Evolutionary conservation across 305 asterid genomes (phyloP).

Genomic region (Fraxinus platypoda): DNA sequence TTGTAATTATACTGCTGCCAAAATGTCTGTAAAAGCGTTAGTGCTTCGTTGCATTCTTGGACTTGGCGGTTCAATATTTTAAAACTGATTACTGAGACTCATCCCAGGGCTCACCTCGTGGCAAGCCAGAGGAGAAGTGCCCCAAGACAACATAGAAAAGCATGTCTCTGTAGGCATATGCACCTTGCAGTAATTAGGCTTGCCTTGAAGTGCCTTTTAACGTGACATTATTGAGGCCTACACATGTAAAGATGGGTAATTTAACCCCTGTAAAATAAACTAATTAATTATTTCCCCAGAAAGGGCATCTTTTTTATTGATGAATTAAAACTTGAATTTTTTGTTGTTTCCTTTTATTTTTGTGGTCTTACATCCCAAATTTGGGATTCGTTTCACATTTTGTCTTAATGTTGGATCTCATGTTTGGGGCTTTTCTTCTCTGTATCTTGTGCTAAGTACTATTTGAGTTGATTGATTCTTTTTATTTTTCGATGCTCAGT

Average conservation of each 20-base stretch:
- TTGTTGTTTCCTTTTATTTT: not conserved
- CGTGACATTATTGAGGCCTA: not conserved
- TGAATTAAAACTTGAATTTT: not conserved
- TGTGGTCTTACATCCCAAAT: not conserved
- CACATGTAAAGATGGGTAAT: not conserved
- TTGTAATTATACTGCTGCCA: not conserved
- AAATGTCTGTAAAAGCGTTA: not conserved
- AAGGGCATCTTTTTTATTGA: not conserved
- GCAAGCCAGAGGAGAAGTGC: not conserved
- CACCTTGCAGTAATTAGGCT: not conserved
- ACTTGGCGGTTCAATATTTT: not conserved
- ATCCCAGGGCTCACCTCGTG: not conserved
- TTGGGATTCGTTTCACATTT: not conserved
- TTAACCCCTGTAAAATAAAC: not conserved
- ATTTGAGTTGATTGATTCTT: not conserved
- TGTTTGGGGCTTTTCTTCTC: not conserved
- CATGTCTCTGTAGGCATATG: not conserved
- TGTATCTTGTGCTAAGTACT: not conserved
- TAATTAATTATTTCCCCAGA: not conserved
- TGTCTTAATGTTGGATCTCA: not conserved
- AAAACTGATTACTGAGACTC: not conserved
- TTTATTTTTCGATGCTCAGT: not conserved
- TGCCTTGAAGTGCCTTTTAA: not conserved
- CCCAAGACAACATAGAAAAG: not conserved
- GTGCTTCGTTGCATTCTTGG: not conserved